Conservation (phyloP, 1,139 yeast genomes). For the Chernovozyma aurita region DNA sequence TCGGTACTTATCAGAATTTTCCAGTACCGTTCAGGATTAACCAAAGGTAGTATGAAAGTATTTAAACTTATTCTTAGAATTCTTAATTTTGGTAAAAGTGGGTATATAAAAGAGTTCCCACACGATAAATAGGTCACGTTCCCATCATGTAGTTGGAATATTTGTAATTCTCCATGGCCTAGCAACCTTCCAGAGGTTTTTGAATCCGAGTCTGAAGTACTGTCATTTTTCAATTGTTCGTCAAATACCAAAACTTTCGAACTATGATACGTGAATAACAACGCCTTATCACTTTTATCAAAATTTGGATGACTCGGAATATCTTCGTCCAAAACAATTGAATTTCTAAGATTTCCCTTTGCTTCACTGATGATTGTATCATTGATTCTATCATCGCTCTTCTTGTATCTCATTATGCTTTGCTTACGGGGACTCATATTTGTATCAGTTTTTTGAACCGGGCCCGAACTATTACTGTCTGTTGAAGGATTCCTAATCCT, state of each 20-base stretch:
- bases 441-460: neutral
- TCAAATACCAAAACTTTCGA: conserved; percentile 43
- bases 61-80: conserved; percentile 48
- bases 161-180: conserved; percentile 60
- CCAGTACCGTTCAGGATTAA: conserved; percentile 74
- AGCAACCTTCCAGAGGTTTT: conserved; percentile 41
- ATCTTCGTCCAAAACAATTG: neutral
- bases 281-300: conserved; percentile 28
- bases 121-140: conserved; percentile 58
- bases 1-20: conserved; percentile 45
- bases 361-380: conserved; percentile 21
- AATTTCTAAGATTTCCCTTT: conserved; percentile 21
- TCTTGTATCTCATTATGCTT: conserved; percentile 36
- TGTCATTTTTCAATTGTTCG: conserved; percentile 24
- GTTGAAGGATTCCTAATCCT: conserved; percentile 3
- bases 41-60: conserved; percentile 60
- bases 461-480: conserved; percentile 2
- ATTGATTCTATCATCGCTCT: conserved; percentile 23
- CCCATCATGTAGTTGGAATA: conserved; percentile 61
- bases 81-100: conserved; percentile 58
- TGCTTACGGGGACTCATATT: conserved; percentile 36
- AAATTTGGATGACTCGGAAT: neutral
- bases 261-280: conserved; percentile 33
- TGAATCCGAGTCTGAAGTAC: conserved; percentile 8
- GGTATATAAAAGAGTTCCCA: conserved; percentile 56